These are phyloP conservation scores for Grifola frondosa DNA, from an alignment of 1,284 basidiomycete genomes.

Conservation along the genomic window DNA sequence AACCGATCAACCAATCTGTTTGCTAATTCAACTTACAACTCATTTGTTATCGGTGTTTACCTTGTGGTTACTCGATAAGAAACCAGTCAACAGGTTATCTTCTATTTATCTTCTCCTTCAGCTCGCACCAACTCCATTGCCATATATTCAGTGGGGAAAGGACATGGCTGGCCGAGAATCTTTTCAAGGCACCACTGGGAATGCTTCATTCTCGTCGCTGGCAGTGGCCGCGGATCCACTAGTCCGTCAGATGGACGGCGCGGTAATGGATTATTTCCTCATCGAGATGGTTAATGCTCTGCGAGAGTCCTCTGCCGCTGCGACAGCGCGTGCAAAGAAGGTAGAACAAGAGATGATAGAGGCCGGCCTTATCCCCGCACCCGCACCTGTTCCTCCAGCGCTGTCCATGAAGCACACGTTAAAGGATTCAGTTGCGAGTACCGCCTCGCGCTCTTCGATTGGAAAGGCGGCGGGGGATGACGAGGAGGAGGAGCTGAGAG, in stretches of 20 bases:
- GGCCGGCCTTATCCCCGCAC: slow-evolving; percentile 61
- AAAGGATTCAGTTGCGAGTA: slow-evolving; percentile 53
- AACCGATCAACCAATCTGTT: too few relatives aligned
- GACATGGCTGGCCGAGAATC: slow-evolving; percentile 36
- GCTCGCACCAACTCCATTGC: too few relatives aligned
- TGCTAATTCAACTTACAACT: too few relatives aligned
- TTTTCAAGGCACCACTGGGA: slow-evolving; percentile 35
- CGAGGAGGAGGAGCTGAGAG: slow-evolving; percentile 69
- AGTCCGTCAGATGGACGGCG: slow-evolving; percentile 63
- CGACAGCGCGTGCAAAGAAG: slow-evolving; percentile 60
- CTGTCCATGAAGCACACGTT: slow-evolving; percentile 46
- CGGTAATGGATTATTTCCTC: slow-evolving; percentile 82
- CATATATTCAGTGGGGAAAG: background rate
- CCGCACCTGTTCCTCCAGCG: slow-evolving; percentile 39
- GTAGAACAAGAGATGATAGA: slow-evolving; percentile 75
- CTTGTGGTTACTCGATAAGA: too few relatives aligned
- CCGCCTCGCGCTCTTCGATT: slow-evolving; percentile 35
- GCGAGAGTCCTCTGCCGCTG: slow-evolving; percentile 68
- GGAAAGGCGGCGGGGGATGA: slow-evolving; percentile 47
- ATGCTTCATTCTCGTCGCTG: slow-evolving; percentile 40
- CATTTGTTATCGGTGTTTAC: too few relatives aligned
- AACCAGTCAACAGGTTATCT: too few relatives aligned
- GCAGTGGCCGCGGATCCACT: slow-evolving; percentile 61
- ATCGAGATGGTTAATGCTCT: slow-evolving; percentile 78
- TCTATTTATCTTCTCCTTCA: too few relatives aligned